These are phyloP conservation scores for Exophiala aquamarina DNA, from an alignment of 2,329 filamentous ascomycete genomes.

Conservation along the genomic window DNA sequence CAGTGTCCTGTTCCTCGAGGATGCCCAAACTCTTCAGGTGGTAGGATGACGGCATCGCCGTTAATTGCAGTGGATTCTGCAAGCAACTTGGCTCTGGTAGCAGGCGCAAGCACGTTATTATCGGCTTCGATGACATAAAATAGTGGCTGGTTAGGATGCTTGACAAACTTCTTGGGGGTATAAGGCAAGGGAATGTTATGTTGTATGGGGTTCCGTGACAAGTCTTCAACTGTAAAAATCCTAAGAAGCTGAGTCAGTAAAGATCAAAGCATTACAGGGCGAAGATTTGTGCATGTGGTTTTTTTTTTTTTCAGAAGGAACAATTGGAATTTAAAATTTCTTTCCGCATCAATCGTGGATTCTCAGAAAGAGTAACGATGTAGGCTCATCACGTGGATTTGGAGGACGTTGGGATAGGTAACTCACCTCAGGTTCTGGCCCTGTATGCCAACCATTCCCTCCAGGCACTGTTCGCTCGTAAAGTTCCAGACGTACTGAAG, in stretches of 20 bases:
- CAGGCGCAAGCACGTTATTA: slow-evolving; percentile 81
- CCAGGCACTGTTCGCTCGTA: slow-evolving; percentile 87
- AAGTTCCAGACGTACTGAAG: slow-evolving; percentile 97
- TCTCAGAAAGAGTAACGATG: slow-evolving; percentile 43
- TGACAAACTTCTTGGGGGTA: slow-evolving; percentile 83
- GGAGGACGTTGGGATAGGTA: slow-evolving; percentile 31
- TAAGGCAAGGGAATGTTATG: slow-evolving; percentile 84
- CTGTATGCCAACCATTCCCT: slow-evolving; percentile 93
- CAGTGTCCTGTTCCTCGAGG: slow-evolving; percentile 80
- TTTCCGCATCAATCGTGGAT: slow-evolving; percentile 47
- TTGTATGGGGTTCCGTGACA: slow-evolving; percentile 82
- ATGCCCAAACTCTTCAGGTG: slow-evolving; percentile 84
- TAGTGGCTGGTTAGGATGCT: slow-evolving; percentile 81
- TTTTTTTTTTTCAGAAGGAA: slow-evolving; percentile 95
- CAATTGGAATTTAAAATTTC: slow-evolving; percentile 71
- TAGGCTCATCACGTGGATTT: slow-evolving; percentile 60
- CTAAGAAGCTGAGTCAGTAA: slow-evolving; percentile 42
- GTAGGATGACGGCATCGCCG: slow-evolving; percentile 68
- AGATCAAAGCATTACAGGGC: too few relatives aligned
- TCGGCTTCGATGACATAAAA: slow-evolving; percentile 96
- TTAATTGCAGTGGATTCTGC: slow-evolving; percentile 70
- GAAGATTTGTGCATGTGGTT: too few relatives aligned
- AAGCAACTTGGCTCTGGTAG: slow-evolving; percentile 73
- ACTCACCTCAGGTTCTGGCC: slow-evolving; percentile 81
- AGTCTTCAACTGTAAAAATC: slow-evolving; percentile 87